Base-by-base conservation (phyloP, 2,329 filamentous ascomycete species). In the Endothia cerciana region DNA sequence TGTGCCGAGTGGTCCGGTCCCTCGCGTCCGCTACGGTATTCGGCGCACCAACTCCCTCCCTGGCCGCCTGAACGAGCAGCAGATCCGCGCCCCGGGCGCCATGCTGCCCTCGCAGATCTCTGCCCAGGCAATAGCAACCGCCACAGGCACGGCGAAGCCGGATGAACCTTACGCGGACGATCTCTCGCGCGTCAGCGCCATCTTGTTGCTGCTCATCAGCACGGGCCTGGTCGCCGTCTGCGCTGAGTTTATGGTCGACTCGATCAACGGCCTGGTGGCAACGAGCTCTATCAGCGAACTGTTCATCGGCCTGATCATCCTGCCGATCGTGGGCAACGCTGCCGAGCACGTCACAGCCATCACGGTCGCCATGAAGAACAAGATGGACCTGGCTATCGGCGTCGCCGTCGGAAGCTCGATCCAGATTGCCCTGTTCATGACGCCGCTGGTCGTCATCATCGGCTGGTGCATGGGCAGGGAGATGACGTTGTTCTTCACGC, bases 401-500 rank as follows among this genome's bases (percentile, higher is more conserved):
- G 89, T 92, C 22, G 88, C 89, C 3, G 84, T 92, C 6, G 89
- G 89, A 63, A 89, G 85, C 69, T 89, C 86, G 59, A 91, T 92
- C 70, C 89, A 92, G 77, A 91, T 92, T 74, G 86, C 89, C 15
- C 80, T 92, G 11, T 89, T 91, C 73, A 83, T 91, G 63, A 91
- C 89, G 4, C 89, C 89, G 0, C 79, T 91, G 25, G 83, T 91
- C 41, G 89, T 92, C 43, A 86, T 91, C 36, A 80, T 91, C 28
- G 89, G 89, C n/a, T 92, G 89, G 89, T 84, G 83, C 68, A 84
- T 91, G 76, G 78, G 83, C 68, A 85, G 84, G 66, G 82, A 88
- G n/a, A 91, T 92, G 88, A 86, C 90, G 38, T 83, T 96, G 41
- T 93, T 94, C 80, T 96, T 96, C 77, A 92, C 92, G 68, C 84